These are phyloP conservation scores for Plantago major DNA, from an alignment of 257 asterid genomes.

Conservation along the genomic window DNA sequence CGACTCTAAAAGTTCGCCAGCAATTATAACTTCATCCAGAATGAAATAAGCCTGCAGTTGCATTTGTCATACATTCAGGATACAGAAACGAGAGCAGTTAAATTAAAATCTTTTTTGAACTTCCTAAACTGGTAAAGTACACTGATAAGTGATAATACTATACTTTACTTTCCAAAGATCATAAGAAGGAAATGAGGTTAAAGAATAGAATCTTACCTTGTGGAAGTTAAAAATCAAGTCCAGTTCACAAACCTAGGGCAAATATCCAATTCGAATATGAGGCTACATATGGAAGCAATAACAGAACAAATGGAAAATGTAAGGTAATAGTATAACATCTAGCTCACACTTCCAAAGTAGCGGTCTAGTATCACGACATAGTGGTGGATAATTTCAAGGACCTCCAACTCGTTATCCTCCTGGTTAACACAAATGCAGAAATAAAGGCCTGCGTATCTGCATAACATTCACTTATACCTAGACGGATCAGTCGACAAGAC, in stretches of 20 bases:
- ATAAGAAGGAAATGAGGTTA: conserved; percentile 11
- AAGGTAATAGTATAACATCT: not conserved
- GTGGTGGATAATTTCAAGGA: conserved; percentile 89
- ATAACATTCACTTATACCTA: conserved; percentile 13
- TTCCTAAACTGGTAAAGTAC: not conserved
- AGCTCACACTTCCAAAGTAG: conserved; percentile 94
- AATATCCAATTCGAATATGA: conserved; percentile 12
- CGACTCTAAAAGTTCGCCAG: conserved; percentile 98
- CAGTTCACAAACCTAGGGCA: conserved; percentile 79
- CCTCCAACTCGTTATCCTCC: conserved; percentile 90
- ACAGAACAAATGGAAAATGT: not conserved
- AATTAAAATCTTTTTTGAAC: not conserved
- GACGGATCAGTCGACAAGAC: conserved; percentile 1
- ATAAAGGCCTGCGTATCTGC: conserved; percentile 93
- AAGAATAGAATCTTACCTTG: conserved; percentile 49
- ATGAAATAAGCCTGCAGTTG: conserved; percentile 76
- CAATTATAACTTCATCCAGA: conserved; percentile 90
- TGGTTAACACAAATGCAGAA: conserved; percentile 97
- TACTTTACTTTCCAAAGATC: conserved; percentile 8
- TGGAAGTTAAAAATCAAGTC: conserved; percentile 95
- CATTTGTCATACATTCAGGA: conserved; percentile 10
- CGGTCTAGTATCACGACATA: conserved; percentile 94
- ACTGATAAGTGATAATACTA: not conserved
- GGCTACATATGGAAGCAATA: not conserved
- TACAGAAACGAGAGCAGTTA: not conserved